phyloP scores from a whole-genome alignment of 257 asterid species.

The Nicotiana obtusifolia region DNA sequence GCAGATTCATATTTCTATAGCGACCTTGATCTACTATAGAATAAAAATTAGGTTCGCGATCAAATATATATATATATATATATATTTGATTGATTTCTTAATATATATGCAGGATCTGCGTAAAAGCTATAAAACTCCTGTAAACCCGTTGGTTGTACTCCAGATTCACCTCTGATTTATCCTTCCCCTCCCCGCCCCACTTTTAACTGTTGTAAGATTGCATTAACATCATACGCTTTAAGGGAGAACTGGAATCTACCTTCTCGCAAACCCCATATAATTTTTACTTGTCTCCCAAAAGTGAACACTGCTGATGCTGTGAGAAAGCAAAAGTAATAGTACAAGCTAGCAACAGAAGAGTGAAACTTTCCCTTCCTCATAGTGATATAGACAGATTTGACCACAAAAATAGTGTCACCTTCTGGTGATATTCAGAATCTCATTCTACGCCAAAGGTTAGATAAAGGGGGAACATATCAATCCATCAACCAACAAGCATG shows the following conservation, averaged over 20 bases:
- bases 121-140: too few relatives aligned
- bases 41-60: too few relatives aligned
- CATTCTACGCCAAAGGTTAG: not conserved
- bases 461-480: not conserved
- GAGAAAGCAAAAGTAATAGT: not conserved
- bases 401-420: not conserved
- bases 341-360: not conserved
- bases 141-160: too few relatives aligned
- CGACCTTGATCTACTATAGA: too few relatives aligned
- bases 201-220: not conserved
- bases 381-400: not conserved
- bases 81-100: too few relatives aligned
- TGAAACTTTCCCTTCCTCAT: not conserved
- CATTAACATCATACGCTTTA: not conserved
- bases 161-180: too few relatives aligned
- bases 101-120: too few relatives aligned
- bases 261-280: not conserved
- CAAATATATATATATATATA: too few relatives aligned
- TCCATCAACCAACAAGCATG: not conserved
- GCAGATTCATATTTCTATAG: too few relatives aligned
- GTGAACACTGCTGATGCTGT: not conserved
- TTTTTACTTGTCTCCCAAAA: not conserved
- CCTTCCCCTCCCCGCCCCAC: not conserved
- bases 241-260: not conserved
- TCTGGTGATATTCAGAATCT: not conserved